Percentiles rank a stretch among this genome's conserved stretches.
Conservation (phyloP, 352 stramenopile species). For the Achlya hypogyna region DNA sequence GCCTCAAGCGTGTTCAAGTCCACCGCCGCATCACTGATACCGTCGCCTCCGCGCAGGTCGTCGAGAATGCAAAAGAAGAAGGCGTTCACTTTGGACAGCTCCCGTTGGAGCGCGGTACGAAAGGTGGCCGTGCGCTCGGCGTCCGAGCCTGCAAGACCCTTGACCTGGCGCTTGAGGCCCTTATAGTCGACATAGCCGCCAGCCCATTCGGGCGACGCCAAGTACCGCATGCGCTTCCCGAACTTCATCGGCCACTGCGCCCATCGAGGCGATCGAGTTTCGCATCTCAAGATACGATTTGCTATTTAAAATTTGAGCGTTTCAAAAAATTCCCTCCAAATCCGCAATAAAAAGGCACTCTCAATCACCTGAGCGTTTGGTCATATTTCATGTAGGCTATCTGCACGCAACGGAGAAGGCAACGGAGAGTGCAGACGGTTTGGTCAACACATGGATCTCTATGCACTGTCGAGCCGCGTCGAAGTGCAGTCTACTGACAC, state of each 20-base stretch:
- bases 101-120: constrained; percentile 26
- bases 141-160: constrained; percentile 21
- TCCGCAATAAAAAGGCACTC: too few species aligned
- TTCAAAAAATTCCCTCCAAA: too few species aligned
- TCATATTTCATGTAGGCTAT: too few species aligned
- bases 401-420: too few species aligned
- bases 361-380: too few species aligned
- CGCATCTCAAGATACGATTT: not conserved
- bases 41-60: constrained; percentile 32
- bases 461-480: too few species aligned
- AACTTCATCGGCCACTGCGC: constrained; percentile 60
- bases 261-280: not conserved
- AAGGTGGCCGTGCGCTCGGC: constrained; percentile 9
- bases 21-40: not conserved
- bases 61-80: constrained; percentile 45
- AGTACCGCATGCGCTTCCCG: constrained; percentile 65
- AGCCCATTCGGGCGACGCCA: constrained; percentile 47
- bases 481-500: too few species aligned
- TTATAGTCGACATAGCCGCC: constrained; percentile 79
- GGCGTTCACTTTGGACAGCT: constrained; percentile 56
- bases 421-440: too few species aligned
- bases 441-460: too few species aligned
- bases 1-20: not conserved
- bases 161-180: constrained; percentile 58
- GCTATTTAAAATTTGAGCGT: too few species aligned